These are phyloP conservation scores for Fragosphaeria purpurea DNA, from an alignment of 2,329 filamentous ascomycete genomes.

Conservation along the genomic window DNA sequence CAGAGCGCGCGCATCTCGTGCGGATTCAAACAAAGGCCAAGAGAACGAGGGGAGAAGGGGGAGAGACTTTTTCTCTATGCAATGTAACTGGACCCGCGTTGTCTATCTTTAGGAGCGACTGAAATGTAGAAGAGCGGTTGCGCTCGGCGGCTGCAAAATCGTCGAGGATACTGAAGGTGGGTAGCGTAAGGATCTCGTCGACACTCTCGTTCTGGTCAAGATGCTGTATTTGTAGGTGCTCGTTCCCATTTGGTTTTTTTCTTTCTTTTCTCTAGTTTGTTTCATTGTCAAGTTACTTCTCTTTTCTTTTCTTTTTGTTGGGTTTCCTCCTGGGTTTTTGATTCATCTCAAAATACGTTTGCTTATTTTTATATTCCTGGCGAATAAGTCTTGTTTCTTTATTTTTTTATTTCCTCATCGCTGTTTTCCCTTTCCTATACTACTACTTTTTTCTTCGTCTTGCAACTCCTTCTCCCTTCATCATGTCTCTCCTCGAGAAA, in stretches of 20 bases:
- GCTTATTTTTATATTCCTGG: neutral
- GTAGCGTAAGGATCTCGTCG: too few species aligned
- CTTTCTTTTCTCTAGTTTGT: neutral
- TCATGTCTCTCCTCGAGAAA: conserved; percentile 10
- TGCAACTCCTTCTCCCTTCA: neutral
- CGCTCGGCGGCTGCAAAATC: too few species aligned
- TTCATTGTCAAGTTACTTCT: neutral
- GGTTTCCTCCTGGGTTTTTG: neutral
- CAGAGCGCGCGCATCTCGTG: too few species aligned
- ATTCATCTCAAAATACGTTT: neutral
- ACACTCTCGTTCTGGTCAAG: too few species aligned
- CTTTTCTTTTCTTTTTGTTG: neutral
- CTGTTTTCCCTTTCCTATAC: neutral
- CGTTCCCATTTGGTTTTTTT: neutral
- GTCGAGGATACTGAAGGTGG: too few species aligned
- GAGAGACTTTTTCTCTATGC: too few species aligned
- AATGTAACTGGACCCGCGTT: too few species aligned
- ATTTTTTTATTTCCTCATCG: neutral
- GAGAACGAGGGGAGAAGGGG: too few species aligned
- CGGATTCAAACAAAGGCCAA: too few species aligned
- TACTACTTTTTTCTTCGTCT: neutral
- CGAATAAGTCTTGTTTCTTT: neutral
- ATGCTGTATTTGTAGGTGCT: neutral
- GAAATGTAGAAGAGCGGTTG: too few species aligned
- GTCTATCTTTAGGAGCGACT: too few species aligned